Evolutionary conservation across 192 early-diverging fungal species (phyloP).

Genomic region (Spinellus fusiger): DNA sequence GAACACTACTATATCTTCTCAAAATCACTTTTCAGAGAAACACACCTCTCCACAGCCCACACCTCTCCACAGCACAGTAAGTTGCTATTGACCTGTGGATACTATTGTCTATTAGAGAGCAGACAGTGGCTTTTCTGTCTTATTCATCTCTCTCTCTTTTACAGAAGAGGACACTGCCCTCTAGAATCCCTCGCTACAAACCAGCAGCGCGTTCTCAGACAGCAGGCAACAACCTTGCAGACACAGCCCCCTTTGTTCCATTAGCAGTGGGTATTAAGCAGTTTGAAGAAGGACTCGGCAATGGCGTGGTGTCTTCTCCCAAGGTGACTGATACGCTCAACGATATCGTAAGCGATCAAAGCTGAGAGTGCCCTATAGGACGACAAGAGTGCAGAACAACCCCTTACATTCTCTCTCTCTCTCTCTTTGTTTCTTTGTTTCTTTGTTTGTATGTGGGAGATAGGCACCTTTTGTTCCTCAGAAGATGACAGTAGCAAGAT

Average conservation of each 20-base stretch:
- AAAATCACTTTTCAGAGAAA: not conserved
- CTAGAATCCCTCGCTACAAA: conserved; percentile 10
- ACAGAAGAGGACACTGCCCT: conserved; percentile 4
- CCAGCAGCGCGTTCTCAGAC: conserved; percentile 11
- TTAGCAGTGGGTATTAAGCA: conserved; percentile 21
- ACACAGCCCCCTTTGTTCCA: conserved; percentile 9
- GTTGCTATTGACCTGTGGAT: not conserved
- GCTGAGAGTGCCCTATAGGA: no score
- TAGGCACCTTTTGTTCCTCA: not conserved
- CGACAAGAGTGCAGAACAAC: no score
- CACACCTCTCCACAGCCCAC: not conserved
- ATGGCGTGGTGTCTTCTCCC: conserved; percentile 1
- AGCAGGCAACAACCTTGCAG: conserved; percentile 12
- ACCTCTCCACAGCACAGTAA: not conserved
- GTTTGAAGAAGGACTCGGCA: conserved; percentile 18
- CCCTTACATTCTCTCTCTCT: not conserved
- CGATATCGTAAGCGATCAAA: not conserved
- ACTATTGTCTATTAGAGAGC: not conserved
- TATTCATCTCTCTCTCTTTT: not conserved
- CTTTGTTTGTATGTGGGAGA: not conserved
- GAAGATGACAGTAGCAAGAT: not conserved
- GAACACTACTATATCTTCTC: not conserved
- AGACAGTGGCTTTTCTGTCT: not conserved
- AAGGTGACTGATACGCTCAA: not conserved
- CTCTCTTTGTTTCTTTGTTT: not conserved